phyloP scores from a whole-genome alignment of 2,329 filamentous ascomycete species.

The Trichoderma citrinoviride region DNA sequence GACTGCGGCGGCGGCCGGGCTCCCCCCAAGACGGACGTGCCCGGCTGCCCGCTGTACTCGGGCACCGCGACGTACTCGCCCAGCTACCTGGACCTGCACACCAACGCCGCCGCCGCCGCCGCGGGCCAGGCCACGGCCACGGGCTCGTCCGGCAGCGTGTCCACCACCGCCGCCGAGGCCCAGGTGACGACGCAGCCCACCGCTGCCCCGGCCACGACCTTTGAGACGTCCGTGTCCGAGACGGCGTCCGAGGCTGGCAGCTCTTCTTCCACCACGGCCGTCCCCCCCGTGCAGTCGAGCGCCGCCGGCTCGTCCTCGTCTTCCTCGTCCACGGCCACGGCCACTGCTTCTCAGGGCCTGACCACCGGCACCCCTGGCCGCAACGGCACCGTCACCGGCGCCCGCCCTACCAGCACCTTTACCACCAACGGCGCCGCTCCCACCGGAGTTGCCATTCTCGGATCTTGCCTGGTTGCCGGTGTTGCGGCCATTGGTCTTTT shows the following conservation, averaged over 20 bases:
- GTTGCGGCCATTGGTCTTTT: constrained; percentile 32
- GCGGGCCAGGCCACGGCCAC: constrained; percentile 10
- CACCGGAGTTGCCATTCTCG: constrained; percentile 30
- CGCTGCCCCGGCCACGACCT: constrained; percentile 4
- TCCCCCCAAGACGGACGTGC: constrained; percentile 60
- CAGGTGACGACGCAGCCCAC: background rate
- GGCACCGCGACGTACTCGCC: constrained; percentile 56
- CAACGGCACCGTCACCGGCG: constrained; percentile 1
- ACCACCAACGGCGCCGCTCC: constrained; percentile 25
- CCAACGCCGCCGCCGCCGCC: constrained; percentile 20
- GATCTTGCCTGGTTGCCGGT: constrained; percentile 29
- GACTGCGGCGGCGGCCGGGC: constrained; percentile 68
- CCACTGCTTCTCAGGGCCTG: background rate
- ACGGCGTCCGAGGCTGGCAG: background rate
- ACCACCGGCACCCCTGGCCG: background rate
- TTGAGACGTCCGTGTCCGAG: background rate
- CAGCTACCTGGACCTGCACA: constrained; percentile 43
- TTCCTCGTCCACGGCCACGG: background rate
- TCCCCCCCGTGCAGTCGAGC: constrained; percentile 1
- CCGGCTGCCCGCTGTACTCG: constrained; percentile 56
- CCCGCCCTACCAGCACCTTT: constrained; percentile 1
- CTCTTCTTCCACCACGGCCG: background rate
- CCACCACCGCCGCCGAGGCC: constrained; percentile 17
- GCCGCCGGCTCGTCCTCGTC: background rate
- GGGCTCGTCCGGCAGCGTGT: constrained; percentile 21